A percentile compares a stretch with the other conserved stretches of the same genome.
phyloP scores from a whole-genome alignment of 805 yeast species.

The Teunomyces stri region DNA sequence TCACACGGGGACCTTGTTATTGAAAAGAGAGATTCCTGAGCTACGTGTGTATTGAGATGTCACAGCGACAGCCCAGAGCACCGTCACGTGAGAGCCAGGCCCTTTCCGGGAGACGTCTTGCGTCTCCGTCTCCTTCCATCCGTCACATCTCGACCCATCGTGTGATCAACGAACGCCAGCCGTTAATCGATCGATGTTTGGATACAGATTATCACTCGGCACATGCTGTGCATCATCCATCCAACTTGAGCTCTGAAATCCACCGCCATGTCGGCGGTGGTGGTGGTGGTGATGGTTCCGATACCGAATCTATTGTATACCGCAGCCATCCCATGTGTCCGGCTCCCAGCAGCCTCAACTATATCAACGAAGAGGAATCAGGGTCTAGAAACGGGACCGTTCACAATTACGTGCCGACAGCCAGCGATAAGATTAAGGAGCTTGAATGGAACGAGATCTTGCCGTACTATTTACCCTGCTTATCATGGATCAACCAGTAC shows the following conservation, averaged over 20 bases:
- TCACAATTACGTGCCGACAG: conserved; percentile 23
- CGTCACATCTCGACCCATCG: conserved; percentile 19
- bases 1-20: background rate
- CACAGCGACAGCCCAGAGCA: background rate
- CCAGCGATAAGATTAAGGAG: conserved; percentile 17
- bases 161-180: conserved; percentile 16
- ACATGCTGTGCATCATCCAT: background rate
- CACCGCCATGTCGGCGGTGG: background rate
- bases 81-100: conserved; percentile 2
- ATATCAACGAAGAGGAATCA: background rate
- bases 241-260: background rate
- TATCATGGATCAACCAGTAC: conserved; percentile 65
- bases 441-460: conserved; percentile 33
- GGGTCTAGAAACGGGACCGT: background rate
- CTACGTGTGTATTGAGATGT: background rate
- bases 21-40: too few relatives aligned
- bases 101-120: conserved; percentile 1
- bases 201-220: background rate
- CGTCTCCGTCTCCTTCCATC: conserved; percentile 12
- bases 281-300: background rate
- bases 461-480: conserved; percentile 66
- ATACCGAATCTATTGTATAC: conserved; percentile 9
- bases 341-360: background rate
- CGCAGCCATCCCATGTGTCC: background rate
- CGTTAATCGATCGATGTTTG: conserved; percentile 5